Base-by-base conservation (phyloP, 805 yeast genomes). In the Lachancea kluyveri region DNA sequence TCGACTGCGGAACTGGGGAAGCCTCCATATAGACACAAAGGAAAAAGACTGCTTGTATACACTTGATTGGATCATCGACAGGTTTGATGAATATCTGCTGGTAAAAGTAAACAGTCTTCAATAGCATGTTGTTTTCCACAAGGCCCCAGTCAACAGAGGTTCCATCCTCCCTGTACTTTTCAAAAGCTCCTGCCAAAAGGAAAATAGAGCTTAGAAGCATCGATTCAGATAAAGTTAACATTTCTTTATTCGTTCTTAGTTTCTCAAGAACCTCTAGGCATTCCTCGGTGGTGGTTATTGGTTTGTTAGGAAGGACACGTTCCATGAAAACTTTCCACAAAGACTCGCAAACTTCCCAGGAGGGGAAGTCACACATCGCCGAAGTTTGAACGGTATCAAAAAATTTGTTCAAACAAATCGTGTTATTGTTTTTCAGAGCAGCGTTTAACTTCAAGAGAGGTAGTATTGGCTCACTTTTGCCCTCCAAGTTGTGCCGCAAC, bases 31-130 rank as follows among this genome's bases (percentile, higher is more conserved):
- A 43, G 22, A 45, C 41, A 41, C 67, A 47, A 28, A 76, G 45
- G 11, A 74, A 42, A 16, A 76, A 39, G 6, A 73, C 55, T 0
- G 70, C 79, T 45, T 63, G 70, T 12, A 73, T 52, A 3, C 74
- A 64, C 28, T 53, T 51, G 0, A 69, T 31, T 6, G 74, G 76
- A 38, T 69, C 78, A 39, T 69, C 65, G 24, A 65, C 45, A 2
- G 67, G 18, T 5, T 18, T 14, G 17, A 33, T 14, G 13, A 28
- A 18, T 8, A 31, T 33, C 14, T 33, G 28, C 21, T 33, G 36
- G 21, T 27, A 33, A 9, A 33, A 7, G 12, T 12, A 27, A 12
- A 33, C 14, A 2, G 36, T 27, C 8, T 23, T 33, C 14, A 33
- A 27, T 27, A 33, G 19, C 27, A 33, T 21, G 15, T 27, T 23